Base-by-base conservation (phyloP, 2,329 filamentous ascomycete genomes). In the Penicillium aurantiogriseum region DNA sequence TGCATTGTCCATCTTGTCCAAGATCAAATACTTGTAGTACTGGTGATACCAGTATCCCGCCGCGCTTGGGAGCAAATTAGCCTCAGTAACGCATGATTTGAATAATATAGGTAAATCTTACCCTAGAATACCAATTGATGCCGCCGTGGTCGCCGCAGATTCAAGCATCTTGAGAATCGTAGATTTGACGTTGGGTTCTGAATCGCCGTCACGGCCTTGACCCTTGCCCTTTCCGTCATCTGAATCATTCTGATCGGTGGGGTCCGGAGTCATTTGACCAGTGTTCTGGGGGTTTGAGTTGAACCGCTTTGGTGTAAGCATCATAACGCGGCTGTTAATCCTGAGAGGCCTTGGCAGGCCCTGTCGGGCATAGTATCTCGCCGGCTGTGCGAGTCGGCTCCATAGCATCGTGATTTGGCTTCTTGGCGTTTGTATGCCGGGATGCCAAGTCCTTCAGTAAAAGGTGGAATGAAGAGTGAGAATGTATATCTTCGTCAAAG, bases 1-100 rank as follows among this genome's bases (percentile, higher is more conserved):
- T 25, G 94, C 94, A 66, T 89, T 88, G 64, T 90, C 85, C 81
- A 99, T 97, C 77, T 99, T 99, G 63, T 87, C 79, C n/a, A 97
- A 79, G 29, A 97, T 91, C 55, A 96, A 77, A 75, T 88, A 83
- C 78, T 99, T 99, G 83, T 99, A 97, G 71, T 84, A 85, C 67
- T 83, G 86, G 73, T 94, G 90, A 71, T 94, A 95, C 47, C 82
- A 81, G 73, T 90, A 93, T 25, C 88, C 91, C 7, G 90, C 89
- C 25, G 83, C 64, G 40, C 75, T 77, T 55, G 25, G 29, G 27
- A 8, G 15, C 6, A 49, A 19, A 58, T 70, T 57, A 71, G 67
- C 50, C 47, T 44, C 19, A 9, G 36, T 9, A 11, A 36, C 19
- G 40, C 17, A 25, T 11, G 29, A 2, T 23, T 15, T 49, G 45